Evolutionary conservation across 805 yeast genomes (phyloP).

Genomic region (Monosporozyma solicola): DNA sequence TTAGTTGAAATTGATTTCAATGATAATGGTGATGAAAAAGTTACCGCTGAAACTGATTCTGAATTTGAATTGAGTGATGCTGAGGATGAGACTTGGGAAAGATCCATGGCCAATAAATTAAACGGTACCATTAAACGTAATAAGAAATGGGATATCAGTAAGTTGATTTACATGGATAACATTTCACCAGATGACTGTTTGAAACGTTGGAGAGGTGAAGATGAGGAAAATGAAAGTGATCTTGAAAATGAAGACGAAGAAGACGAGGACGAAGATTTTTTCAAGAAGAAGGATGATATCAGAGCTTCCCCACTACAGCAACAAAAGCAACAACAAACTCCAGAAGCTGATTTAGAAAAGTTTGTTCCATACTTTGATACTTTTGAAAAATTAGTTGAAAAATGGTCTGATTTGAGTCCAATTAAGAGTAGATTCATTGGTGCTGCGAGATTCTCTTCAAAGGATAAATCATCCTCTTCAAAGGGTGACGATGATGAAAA

Average conservation of each 20-base stretch:
- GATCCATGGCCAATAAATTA: slow-evolving; percentile 49
- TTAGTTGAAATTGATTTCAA: slow-evolving; percentile 42
- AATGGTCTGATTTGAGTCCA: slow-evolving; percentile 23
- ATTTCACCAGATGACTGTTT: slow-evolving; percentile 66
- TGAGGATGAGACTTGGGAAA: slow-evolving; percentile 30
- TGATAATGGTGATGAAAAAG: slow-evolving; percentile 29
- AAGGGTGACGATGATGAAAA: slow-evolving; percentile 35
- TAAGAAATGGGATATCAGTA: slow-evolving; percentile 70
- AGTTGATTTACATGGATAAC: slow-evolving; percentile 70
- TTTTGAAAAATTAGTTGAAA: slow-evolving; percentile 22
- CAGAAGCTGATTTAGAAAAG: slow-evolving; percentile 25
- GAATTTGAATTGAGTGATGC: slow-evolving; percentile 35
- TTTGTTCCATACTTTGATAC: slow-evolving; percentile 30
- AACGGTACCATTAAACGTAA: slow-evolving; percentile 39
- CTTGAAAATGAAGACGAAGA: slow-evolving; percentile 34
- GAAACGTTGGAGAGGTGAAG: slow-evolving; percentile 58
- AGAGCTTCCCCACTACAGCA: neutral
- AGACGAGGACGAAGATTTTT: slow-evolving; percentile 41
- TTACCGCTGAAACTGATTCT: slow-evolving; percentile 46
- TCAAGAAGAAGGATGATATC: slow-evolving; percentile 40
- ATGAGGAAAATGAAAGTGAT: slow-evolving; percentile 35
- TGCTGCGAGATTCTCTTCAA: slow-evolving; percentile 24
- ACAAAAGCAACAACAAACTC: slow-evolving; percentile 1
- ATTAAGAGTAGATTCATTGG: slow-evolving; percentile 29
- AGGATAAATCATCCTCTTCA: slow-evolving; percentile 14